These are phyloP conservation scores for Solanum stenotomum DNA, from an alignment of 257 asterid species.

Conservation along the genomic window DNA sequence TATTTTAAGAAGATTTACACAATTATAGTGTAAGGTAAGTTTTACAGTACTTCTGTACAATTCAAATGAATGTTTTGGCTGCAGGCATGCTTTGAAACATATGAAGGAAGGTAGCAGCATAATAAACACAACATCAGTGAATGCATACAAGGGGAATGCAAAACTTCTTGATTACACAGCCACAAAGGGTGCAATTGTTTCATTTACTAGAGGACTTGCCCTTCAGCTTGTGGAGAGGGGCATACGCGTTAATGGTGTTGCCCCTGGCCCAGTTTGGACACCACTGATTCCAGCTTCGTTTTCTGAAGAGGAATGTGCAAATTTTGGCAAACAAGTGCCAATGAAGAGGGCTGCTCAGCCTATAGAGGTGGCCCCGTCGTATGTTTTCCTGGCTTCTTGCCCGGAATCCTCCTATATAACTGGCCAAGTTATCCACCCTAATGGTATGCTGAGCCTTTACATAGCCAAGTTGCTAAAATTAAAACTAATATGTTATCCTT, in stretches of 20 bases:
- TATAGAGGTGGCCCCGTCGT: conserved; percentile 57
- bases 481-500: background rate
- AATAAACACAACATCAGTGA: conserved; percentile 63
- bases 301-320: conserved; percentile 28
- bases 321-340: conserved; percentile 50
- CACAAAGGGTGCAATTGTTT: conserved; percentile 67
- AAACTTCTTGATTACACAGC: conserved; percentile 54
- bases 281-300: conserved; percentile 66
- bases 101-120: conserved; percentile 63
- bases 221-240: conserved; percentile 41
- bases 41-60: background rate
- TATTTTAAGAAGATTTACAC: background rate
- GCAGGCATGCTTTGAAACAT: conserved; percentile 61
- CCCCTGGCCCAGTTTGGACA: conserved; percentile 78
- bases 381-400: conserved; percentile 55
- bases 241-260: conserved; percentile 69
- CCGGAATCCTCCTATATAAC: conserved; percentile 55
- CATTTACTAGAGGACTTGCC: conserved; percentile 62
- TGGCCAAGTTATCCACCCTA: conserved; percentile 70
- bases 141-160: conserved; percentile 55
- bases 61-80: background rate
- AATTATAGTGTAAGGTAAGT: background rate
- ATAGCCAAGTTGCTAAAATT: background rate
- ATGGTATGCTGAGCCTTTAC: conserved; percentile 22
- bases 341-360: conserved; percentile 86